Evolutionary conservation across 2,329 filamentous ascomycete genomes (phyloP).

Genomic region (Blastomyces gilchristii): DNA sequence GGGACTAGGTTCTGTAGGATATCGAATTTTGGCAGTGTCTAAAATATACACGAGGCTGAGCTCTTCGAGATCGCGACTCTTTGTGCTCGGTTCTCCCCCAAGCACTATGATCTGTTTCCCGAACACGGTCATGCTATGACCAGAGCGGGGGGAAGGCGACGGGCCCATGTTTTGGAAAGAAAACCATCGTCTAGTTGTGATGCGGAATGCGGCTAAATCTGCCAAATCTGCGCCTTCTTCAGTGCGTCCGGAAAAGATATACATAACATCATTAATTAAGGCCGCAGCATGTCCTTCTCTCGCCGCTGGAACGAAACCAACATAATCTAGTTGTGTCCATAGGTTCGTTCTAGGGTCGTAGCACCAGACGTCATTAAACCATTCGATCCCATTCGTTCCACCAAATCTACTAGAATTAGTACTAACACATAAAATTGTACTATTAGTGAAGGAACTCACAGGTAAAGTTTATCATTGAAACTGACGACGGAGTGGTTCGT

Average conservation of each 20-base stretch:
- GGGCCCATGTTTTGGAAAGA: constrained; percentile 99
- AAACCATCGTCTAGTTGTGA: constrained; percentile 84
- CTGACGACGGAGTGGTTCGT: constrained; percentile 92
- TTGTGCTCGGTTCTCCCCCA: constrained; percentile 87
- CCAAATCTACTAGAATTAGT: constrained; percentile 59
- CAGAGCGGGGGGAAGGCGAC: constrained; percentile 82
- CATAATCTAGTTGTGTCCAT: constrained; percentile 87
- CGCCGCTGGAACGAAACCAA: constrained; percentile 89
- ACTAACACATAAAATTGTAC: not conserved
- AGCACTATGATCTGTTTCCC: constrained; percentile 87
- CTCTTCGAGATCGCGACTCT: constrained; percentile 68
- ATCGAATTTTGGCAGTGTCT: constrained; percentile 92
- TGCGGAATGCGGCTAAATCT: constrained; percentile 78
- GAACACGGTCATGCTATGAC: constrained; percentile 94
- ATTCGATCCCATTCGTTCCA: constrained; percentile 86
- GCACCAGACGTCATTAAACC: constrained; percentile 99
- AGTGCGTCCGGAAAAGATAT: constrained; percentile 91
- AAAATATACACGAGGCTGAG: constrained; percentile 82
- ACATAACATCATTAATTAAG: constrained; percentile 96
- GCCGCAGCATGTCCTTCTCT: constrained; percentile 91
- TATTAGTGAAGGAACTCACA: constrained; percentile 48
- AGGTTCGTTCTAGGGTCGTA: constrained; percentile 75
- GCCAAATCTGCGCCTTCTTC: constrained; percentile 88
- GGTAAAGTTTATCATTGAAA: constrained; percentile 84
- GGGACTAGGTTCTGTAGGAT: constrained; percentile 61